Evolutionary conservation across 345 rosid genomes (phyloP).

Genomic region (Gossypium arboreum): DNA sequence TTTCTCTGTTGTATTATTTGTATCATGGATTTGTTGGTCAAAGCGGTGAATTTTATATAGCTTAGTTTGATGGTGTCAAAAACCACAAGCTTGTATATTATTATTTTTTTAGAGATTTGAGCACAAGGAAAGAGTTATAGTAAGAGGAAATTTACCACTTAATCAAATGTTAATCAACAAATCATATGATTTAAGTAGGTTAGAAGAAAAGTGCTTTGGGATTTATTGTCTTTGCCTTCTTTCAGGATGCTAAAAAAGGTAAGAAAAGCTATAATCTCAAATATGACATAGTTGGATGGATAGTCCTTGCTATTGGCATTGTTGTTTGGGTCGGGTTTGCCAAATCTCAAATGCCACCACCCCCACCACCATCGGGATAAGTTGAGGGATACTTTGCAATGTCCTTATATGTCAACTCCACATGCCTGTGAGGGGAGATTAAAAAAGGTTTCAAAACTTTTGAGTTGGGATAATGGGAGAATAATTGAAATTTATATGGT

Average conservation of each 20-base stretch:
- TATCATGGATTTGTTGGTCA: not conserved
- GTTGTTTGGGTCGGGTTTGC: conserved; percentile 82
- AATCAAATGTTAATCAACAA: not conserved
- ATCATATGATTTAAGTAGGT: too few relatives aligned
- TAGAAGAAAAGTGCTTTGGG: not conserved
- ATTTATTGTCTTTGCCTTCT: not conserved
- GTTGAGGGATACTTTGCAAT: not conserved
- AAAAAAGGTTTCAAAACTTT: not conserved
- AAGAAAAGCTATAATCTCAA: conserved; percentile 59
- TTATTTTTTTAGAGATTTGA: conserved; percentile 4
- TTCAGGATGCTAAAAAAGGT: conserved; percentile 55
- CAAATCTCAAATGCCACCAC: conserved; percentile 58
- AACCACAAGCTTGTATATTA: not conserved
- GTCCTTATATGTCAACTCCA: not conserved
- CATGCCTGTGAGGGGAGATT: not conserved
- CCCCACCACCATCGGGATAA: conserved; percentile 32
- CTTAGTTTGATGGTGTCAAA: not conserved
- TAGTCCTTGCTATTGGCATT: conserved; percentile 75
- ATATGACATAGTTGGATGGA: conserved; percentile 81
- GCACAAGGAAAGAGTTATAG: not conserved
- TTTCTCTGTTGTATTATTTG: not conserved
- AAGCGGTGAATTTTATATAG: not conserved
- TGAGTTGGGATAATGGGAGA: conserved; percentile 3
- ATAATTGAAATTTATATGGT: conserved; percentile 16
- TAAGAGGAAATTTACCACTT: not conserved